phyloP scores from a whole-genome alignment of 2,329 filamentous ascomycete species.

The Lecanicillium sp. region DNA sequence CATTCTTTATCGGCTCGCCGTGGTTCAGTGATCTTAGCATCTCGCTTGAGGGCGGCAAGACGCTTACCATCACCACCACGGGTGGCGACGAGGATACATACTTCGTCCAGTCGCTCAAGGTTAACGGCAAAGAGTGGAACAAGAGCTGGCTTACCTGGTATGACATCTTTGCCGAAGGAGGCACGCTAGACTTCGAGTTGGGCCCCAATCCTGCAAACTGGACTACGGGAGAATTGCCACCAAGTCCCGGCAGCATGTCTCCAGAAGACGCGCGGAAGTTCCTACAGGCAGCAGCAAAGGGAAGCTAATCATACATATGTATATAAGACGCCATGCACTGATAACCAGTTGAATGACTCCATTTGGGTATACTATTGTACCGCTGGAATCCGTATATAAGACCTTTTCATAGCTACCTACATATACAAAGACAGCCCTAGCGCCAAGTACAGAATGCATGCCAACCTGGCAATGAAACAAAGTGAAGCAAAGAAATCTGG shows the following conservation, averaged over 20 bases:
- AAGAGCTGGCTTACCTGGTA: slow-evolving; percentile 60
- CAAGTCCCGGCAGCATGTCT: slow-evolving; percentile 43
- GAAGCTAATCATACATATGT: not conserved
- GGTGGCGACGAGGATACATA: slow-evolving; percentile 40
- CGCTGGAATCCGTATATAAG: too few species aligned
- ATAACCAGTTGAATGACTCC: too few species aligned
- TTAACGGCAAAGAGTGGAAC: slow-evolving; percentile 57
- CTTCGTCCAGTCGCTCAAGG: slow-evolving; percentile 58
- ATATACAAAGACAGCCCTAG: too few species aligned
- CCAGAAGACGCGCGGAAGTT: slow-evolving; percentile 9
- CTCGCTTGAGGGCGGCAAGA: slow-evolving; percentile 45
- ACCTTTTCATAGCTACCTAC: too few species aligned
- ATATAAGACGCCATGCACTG: too few species aligned
- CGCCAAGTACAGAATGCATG: too few species aligned
- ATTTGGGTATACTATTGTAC: too few species aligned
- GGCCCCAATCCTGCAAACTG: slow-evolving; percentile 44
- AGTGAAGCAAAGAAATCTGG: too few species aligned
- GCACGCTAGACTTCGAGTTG: slow-evolving; percentile 57
- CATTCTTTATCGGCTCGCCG: slow-evolving; percentile 56
- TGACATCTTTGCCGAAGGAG: slow-evolving; percentile 57
- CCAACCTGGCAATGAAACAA: too few species aligned
- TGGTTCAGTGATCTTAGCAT: slow-evolving; percentile 56
- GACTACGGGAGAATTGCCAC: slow-evolving; percentile 52
- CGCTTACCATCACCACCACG: slow-evolving; percentile 44
- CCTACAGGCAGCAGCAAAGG: slow-evolving; percentile 5